Base-by-base conservation (phyloP, 257 asterid species). In the Solanum chiquidenum region DNA sequence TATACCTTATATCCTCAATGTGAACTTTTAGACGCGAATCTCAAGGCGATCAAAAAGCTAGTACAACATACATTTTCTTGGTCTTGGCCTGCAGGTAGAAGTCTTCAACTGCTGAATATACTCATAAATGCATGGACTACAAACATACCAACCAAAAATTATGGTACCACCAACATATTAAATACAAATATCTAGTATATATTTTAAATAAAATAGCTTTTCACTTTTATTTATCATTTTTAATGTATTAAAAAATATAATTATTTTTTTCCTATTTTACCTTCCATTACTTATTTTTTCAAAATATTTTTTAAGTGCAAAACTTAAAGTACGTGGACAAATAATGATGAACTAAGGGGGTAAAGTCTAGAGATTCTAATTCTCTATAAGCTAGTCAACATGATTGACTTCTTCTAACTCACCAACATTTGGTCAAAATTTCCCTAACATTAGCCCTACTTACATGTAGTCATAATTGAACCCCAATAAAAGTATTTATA, bases 311-410 rank as follows among this genome's bases (percentile, higher is more conserved):
- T 33, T 1, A 18, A 55, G 0, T 55, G 7, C 0, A 18, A 18
- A 18, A 55, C 12, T 13, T 20, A 20, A 55, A 55, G 0, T 55
- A 55, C 2, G 10, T 55, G 8, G 0, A 16, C 23, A 55, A 20
- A 2, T 55, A 55, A 55, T 6, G 0, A 7, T 20, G 0, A 55
- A 20, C 11, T 0, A 0, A 52, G 21, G 3, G 7, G 4, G 9
- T 52, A 16, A 52, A 52, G 1, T 52, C 60, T 5, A 52, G 23
- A 52, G 62, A 52, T 52, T 52, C 23, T 16, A 52, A 52, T 60
- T 75, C 58, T 38, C 58, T 23, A 21, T 21, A 35, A 35, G 23
- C 2, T 14, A 79, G 84, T 42, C 84, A 79, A 79, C 14, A 27
- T 18, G 9, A 25, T 11, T 79, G 84, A 79, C 37, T 76, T 76